Conservation (phyloP, 2,329 filamentous ascomycete species). For the Exophiala mesophila region DNA sequence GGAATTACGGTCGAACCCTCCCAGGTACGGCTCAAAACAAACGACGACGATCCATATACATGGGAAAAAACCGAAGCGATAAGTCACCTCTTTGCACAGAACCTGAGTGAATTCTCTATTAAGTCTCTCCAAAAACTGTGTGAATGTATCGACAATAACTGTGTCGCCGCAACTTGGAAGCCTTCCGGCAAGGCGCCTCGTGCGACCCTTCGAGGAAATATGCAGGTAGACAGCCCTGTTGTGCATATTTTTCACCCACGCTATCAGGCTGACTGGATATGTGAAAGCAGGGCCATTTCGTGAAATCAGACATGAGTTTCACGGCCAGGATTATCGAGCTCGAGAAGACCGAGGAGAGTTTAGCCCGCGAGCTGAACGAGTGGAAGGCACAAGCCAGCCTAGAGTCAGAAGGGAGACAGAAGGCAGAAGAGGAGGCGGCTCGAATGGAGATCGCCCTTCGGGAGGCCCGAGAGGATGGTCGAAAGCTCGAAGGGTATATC, state of each 20-base stretch:
- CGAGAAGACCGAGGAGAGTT: constrained; percentile 11
- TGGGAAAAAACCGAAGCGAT: constrained; percentile 12
- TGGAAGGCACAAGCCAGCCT: constrained; percentile 10
- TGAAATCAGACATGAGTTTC: constrained; percentile 13
- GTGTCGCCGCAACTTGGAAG: constrained; percentile 8
- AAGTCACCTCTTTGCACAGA: constrained; percentile 10
- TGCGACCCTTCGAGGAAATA: constrained; percentile 5
- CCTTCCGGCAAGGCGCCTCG: constrained; percentile 8
- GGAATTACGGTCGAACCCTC: constrained; percentile 9
- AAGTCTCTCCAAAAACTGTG: constrained; percentile 10
- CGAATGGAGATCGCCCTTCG: constrained; percentile 10
- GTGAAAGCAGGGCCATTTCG: constrained; percentile 11
- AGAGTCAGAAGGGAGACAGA: constrained; percentile 11
- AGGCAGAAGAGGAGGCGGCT: constrained; percentile 12
- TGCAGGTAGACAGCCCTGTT: constrained; percentile 8
- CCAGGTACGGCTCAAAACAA: constrained; percentile 10
- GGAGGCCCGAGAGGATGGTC: constrained; percentile 9
- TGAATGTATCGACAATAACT: constrained; percentile 11
- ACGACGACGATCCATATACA: constrained; percentile 9
- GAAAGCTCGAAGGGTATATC: constrained; percentile 12
- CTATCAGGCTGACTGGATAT: constrained; percentile 10
- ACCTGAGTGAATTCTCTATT: constrained; percentile 11
- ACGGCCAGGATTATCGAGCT: constrained; percentile 12
- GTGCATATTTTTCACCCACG: constrained; percentile 8
- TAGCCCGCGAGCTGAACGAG: constrained; percentile 10